Conservation (phyloP, 2,329 filamentous ascomycete species). For the Cadophora luteo-olivacea region DNA sequence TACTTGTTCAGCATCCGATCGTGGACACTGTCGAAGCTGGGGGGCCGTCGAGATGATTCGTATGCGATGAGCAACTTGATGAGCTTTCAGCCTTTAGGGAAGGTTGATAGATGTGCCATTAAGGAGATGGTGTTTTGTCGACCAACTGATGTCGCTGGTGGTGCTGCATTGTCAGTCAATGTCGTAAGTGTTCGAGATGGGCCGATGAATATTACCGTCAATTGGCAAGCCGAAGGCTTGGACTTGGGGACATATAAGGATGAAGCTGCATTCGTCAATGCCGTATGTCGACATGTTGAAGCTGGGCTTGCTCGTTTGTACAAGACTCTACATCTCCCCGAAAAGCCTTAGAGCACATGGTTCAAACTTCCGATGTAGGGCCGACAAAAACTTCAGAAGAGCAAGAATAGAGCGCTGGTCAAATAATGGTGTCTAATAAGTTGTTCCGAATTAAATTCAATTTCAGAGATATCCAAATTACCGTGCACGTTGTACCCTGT, state of each 20-base stretch:
- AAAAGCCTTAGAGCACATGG: not conserved
- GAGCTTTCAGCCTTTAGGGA: not conserved
- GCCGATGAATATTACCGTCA: conserved; percentile 8
- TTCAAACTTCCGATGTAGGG: not conserved
- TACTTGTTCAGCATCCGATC: conserved; percentile 2
- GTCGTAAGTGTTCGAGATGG: conserved; percentile 2
- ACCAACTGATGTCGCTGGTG: conserved; percentile 13
- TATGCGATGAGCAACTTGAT: conserved; percentile 15
- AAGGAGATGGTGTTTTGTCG: conserved; percentile 10
- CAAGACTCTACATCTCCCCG: not conserved
- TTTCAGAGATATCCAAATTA: conserved; percentile 12
- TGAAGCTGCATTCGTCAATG: not conserved
- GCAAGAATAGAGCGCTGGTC: not conserved
- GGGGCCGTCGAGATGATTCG: conserved; percentile 3
- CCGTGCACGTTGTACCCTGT: conserved; percentile 20
- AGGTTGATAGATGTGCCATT: not conserved
- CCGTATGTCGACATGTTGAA: not conserved
- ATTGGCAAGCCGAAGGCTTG: conserved; percentile 1
- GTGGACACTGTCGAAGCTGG: conserved; percentile 12
- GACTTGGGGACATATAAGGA: not conserved
- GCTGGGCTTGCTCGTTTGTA: conserved; percentile 2
- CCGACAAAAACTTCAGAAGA: no score
- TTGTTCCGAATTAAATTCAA: conserved; percentile 10
- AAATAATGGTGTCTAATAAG: conserved; percentile 4
- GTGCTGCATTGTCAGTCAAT: conserved; percentile 10